Evolutionary conservation across 768 basidiomycete species (phyloP), one percentile per base, ranked within the genome.

Genomic region (Kwoniella dendrophila): DNA sequence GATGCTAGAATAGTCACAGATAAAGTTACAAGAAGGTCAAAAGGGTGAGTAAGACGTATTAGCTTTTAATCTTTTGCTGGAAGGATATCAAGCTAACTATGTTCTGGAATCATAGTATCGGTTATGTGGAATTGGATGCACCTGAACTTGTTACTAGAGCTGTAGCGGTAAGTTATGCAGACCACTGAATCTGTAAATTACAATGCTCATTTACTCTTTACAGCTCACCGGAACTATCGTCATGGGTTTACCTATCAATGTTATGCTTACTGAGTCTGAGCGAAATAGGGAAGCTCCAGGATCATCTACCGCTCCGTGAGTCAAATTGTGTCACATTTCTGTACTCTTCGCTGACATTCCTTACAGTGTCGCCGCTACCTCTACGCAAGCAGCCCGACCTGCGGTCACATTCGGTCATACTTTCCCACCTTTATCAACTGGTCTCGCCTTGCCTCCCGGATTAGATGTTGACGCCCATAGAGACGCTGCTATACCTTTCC

Each of bases 1-100:
- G 96, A 99, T 74, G 90, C 95, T 27, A 84, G 93, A 62, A 93
- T 99, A 74, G 96, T 99, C 33, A 95, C 93, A 1, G 96, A 99
- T 74, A 84, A 94, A 71, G 82, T 96, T 57, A 94, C 94, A 24
- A 87, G 93, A 73, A 87, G 96, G 57, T 96, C 93, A n/a, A 99
- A 99, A 81, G 96, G 96, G 95, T 97, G 68, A 75, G 86, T 62
- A 1, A n/a, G n/a, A n/a, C n/a, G n/a, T n/a, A n/a, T n/a, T n/a
- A n/a, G n/a, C 4, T 26, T 4, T 24, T 24, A 11, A 33, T 6
- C 7, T 24, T 20, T 27, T 22, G 27, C 18, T 43, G 18, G 11
- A 20, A 12, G 5, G 40, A 43, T 48, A 44, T 34, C 33, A 11
- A 40, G 1, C 16, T 44, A 20, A 34, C 20, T 59, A 59, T 66